These are phyloP conservation scores for Suillus fuscotomentosus DNA, from an alignment of 768 basidiomycete species.

Conservation along the genomic window DNA sequence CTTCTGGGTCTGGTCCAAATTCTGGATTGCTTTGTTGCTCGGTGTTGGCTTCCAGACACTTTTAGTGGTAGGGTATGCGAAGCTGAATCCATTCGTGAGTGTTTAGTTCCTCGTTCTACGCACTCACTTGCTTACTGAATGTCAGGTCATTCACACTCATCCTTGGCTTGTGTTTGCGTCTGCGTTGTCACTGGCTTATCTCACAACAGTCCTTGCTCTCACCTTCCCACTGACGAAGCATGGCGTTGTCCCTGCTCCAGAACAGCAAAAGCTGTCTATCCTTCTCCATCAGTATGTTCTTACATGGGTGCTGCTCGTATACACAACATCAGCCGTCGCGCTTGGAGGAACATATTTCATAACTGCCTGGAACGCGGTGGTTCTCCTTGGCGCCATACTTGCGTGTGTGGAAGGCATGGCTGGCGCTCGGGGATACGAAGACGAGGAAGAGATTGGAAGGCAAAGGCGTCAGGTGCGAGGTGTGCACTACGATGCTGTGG, in stretches of 20 bases:
- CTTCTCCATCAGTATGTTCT: conserved; percentile 54
- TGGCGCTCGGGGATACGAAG: conserved; percentile 13
- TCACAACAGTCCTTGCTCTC: conserved; percentile 43
- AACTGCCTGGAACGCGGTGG: conserved; percentile 50
- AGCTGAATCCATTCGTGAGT: conserved; percentile 66
- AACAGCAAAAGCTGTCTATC: conserved; percentile 50
- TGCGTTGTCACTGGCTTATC: conserved; percentile 48
- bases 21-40: conserved; percentile 59
- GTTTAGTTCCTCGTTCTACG: not conserved
- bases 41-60: conserved; percentile 44
- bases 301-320: conserved; percentile 57
- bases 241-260: conserved; percentile 21
- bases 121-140: not conserved
- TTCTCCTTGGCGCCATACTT: conserved; percentile 41
- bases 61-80: conserved; percentile 47
- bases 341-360: conserved; percentile 59
- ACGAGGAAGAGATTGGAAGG: conserved; percentile 7
- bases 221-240: conserved; percentile 32
- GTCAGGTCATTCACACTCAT: conserved; percentile 60
- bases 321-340: conserved; percentile 42
- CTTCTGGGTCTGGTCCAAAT: conserved; percentile 53
- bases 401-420: conserved; percentile 36
- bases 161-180: conserved; percentile 52
- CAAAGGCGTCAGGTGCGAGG: conserved; percentile 13
- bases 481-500: conserved; percentile 27